phyloP scores from a whole-genome alignment of 1,284 basidiomycete genomes.

The Moesziomyces globuligerus region DNA sequence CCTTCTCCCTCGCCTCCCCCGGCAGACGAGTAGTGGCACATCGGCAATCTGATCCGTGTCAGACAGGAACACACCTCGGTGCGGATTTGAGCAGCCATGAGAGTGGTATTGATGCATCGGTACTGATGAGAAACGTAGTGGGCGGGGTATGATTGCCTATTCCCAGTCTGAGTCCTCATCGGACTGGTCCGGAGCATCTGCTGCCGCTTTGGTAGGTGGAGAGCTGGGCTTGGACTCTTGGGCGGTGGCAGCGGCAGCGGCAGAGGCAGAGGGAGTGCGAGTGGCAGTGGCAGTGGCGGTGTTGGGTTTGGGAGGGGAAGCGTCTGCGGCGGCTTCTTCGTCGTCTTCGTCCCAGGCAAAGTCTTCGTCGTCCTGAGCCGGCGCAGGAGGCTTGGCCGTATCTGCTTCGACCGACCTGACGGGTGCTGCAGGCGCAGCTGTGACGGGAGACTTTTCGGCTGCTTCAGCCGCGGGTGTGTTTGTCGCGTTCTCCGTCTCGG shows the following conservation, averaged over 20 bases:
- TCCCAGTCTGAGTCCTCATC: slow-evolving; percentile 59
- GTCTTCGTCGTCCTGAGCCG: slow-evolving; percentile 40
- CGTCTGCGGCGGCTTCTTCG: slow-evolving; percentile 36
- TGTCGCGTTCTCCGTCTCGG: slow-evolving; percentile 24
- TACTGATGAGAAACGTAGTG: too few species aligned
- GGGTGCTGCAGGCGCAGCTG: background rate
- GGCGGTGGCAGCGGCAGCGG: background rate
- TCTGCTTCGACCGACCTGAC: slow-evolving; percentile 8
- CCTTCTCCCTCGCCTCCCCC: slow-evolving; percentile 32
- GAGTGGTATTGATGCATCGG: too few species aligned
- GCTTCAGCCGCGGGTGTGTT: background rate
- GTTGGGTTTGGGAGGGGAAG: slow-evolving; percentile 3
- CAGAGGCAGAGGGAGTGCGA: background rate
- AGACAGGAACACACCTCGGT: too few species aligned
- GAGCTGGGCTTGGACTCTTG: too few species aligned
- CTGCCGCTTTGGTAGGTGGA: background rate
- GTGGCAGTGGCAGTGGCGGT: background rate
- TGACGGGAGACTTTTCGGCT: background rate
- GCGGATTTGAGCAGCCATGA: too few species aligned
- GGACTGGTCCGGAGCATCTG: slow-evolving; percentile 19
- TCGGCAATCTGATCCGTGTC: too few species aligned
- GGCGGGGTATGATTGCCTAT: slow-evolving; percentile 10
- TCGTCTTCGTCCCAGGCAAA: slow-evolving; percentile 60
- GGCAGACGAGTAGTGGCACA: background rate
- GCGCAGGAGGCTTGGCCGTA: background rate